Evolutionary conservation across 495 filamentous ascomycete genomes (phyloP).

Genomic region (Penicillium odoratum): DNA sequence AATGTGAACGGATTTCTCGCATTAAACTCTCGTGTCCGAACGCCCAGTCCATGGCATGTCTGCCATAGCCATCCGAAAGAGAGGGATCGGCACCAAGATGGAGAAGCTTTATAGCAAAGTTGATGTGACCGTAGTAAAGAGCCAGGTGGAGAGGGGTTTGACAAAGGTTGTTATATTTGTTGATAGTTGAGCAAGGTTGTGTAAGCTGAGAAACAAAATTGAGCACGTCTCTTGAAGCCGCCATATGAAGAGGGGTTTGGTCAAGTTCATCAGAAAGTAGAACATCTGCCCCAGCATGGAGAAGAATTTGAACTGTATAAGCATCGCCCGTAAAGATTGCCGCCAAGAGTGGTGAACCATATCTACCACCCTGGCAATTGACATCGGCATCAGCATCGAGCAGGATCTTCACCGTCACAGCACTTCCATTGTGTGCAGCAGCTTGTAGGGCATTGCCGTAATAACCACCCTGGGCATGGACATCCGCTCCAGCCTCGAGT

Average conservation of each 20-base stretch:
- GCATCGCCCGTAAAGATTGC: background rate
- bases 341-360: constrained; percentile 1
- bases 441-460: constrained; percentile 1
- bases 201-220: constrained; percentile 1
- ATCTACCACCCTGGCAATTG: constrained; percentile 5
- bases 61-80: constrained; percentile 7
- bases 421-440: background rate
- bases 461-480: background rate
- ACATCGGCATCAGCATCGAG: background rate
- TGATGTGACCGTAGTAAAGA: constrained; percentile 6
- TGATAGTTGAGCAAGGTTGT: constrained; percentile 7
- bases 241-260: constrained; percentile 6
- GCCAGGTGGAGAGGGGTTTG: constrained; percentile 11
- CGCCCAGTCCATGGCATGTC: constrained; percentile 15
- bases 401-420: constrained; percentile 1
- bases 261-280: background rate
- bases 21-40: background rate
- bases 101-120: constrained; percentile 6
- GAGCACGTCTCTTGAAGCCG: background rate
- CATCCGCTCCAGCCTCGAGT: background rate
- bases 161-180: constrained; percentile 1
- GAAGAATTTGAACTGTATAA: constrained; percentile 1
- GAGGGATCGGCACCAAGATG: constrained; percentile 8
- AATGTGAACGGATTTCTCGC: constrained; percentile 2
- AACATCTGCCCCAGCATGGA: constrained; percentile 2